phyloP scores from a whole-genome alignment of 2,329 filamentous ascomycete species.

The Dothistroma septosporum region DNA sequence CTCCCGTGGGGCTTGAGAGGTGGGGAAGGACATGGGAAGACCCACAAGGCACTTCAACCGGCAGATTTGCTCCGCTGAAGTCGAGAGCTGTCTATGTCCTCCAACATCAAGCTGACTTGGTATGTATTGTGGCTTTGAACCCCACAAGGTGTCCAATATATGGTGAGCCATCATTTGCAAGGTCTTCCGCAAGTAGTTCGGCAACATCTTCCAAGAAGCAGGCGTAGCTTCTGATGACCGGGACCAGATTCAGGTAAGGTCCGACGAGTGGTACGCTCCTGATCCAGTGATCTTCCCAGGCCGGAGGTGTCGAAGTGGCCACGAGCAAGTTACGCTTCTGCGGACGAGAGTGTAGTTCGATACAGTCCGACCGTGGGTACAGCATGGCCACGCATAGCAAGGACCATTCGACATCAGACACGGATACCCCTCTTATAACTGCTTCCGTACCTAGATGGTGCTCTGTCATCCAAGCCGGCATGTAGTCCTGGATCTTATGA shows the following conservation, averaged over 20 bases:
- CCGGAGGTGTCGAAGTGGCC: constrained; percentile 31
- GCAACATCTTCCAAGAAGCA: constrained; percentile 42
- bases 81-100: background rate
- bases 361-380: constrained; percentile 12
- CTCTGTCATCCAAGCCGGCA: background rate
- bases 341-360: constrained; percentile 26
- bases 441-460: background rate
- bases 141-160: background rate
- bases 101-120: background rate
- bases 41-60: background rate
- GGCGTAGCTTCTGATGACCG: constrained; percentile 33
- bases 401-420: constrained; percentile 40
- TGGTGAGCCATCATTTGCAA: constrained; percentile 24
- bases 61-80: background rate
- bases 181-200: constrained; percentile 42
- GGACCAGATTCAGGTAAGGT: constrained; percentile 22
- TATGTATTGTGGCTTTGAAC: background rate
- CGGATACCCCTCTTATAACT: background rate
- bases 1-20: background rate
- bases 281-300: constrained; percentile 36
- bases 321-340: constrained; percentile 30
- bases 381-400: constrained; percentile 39
- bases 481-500: constrained; percentile 3
- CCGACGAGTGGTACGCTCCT: constrained; percentile 35
- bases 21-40: background rate